A percentile compares a stretch with the other conserved stretches of the same genome.
Evolutionary conservation across 2,329 filamentous ascomycete species (phyloP).

Genomic region (Fusarium tanahbumbuense): DNA sequence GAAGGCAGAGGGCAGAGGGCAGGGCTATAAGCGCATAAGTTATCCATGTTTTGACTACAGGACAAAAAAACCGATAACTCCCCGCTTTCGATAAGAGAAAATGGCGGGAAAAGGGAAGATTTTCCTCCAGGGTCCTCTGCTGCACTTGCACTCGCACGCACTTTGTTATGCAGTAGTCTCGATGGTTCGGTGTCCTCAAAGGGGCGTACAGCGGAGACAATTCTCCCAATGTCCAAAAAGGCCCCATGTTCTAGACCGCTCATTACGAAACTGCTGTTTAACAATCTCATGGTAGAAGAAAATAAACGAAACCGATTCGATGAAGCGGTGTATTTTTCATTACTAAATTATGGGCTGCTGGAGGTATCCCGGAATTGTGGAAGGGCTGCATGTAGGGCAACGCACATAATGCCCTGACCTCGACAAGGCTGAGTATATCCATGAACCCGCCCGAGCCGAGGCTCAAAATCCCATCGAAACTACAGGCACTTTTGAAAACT

Average conservation of each 20-base stretch:
- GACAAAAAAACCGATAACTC: conserved; percentile 22
- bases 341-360: conserved; percentile 11
- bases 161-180: conserved; percentile 29
- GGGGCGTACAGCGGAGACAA: conserved; percentile 25
- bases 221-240: background rate
- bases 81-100: conserved; percentile 32
- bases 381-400: conserved; percentile 22
- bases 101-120: conserved; percentile 28
- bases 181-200: background rate
- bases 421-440: background rate
- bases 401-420: conserved; percentile 18
- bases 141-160: conserved; percentile 7
- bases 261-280: background rate
- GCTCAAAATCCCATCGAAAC: background rate
- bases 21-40: conserved; percentile 27
- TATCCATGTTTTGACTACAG: conserved; percentile 23
- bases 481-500: conserved; percentile 1
- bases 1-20: background rate
- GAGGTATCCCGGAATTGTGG: background rate
- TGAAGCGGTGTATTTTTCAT: conserved; percentile 26
- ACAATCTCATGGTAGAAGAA: conserved; percentile 8
- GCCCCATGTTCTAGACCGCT: conserved; percentile 29
- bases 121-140: conserved; percentile 23
- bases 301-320: conserved; percentile 18
- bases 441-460: background rate